These are phyloP conservation scores for Purshia tridentata DNA, from an alignment of 306 rosid species.

Conservation along the genomic window DNA sequence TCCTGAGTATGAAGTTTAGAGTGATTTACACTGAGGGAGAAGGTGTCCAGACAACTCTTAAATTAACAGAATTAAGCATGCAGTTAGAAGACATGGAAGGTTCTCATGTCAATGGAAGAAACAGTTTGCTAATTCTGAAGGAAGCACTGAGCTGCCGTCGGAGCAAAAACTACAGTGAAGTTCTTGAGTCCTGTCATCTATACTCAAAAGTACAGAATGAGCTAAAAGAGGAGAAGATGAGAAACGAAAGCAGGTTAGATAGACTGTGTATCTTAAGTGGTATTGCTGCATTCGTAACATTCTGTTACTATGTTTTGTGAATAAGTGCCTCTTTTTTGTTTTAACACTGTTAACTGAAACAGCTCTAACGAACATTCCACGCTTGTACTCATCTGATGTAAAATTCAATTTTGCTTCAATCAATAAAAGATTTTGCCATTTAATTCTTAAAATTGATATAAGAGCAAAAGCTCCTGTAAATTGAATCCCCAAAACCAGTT, in stretches of 20 bases:
- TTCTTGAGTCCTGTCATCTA: conserved; percentile 66
- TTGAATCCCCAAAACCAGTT: no score
- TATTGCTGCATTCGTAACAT: conserved; percentile 37
- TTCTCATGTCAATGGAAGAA: conserved; percentile 69
- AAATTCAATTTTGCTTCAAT: conserved; percentile 32
- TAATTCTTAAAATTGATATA: background rate
- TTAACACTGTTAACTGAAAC: conserved; percentile 26
- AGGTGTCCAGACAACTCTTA: conserved; percentile 53
- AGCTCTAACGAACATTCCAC: conserved; percentile 31
- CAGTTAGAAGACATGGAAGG: conserved; percentile 91
- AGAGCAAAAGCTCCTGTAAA: conserved; percentile 6
- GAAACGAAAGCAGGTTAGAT: conserved; percentile 70
- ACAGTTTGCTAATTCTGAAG: conserved; percentile 76
- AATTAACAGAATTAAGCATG: conserved; percentile 80
- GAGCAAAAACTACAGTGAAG: conserved; percentile 70
- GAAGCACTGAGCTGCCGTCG: conserved; percentile 70
- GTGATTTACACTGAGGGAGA: conserved; percentile 59
- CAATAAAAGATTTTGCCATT: background rate
- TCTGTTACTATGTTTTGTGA: conserved; percentile 57
- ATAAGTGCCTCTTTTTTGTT: conserved; percentile 14
- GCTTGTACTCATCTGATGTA: conserved; percentile 25
- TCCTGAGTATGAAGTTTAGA: conserved; percentile 79
- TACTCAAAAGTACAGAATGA: conserved; percentile 71
- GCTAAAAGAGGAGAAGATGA: conserved; percentile 84
- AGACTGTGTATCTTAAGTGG: conserved; percentile 48